Evolutionary conservation across 2,329 filamentous ascomycete genomes (phyloP), one percentile per base, ranked within the genome.

Genomic region (Diaporthe sp.): DNA sequence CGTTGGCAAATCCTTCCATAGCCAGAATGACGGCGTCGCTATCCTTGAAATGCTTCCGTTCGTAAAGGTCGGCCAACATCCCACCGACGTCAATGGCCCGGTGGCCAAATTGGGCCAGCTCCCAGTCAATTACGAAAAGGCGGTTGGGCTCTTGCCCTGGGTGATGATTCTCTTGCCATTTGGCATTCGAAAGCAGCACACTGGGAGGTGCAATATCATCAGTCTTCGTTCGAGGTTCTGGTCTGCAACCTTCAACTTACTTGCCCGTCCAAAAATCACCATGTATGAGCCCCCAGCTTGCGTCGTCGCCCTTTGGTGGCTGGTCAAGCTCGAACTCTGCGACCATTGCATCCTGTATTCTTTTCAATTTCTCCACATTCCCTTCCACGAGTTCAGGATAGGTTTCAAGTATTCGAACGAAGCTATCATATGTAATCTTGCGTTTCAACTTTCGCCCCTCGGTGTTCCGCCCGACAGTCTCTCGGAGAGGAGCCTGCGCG

Each of bases 221-320:
- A 25, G 25, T 2, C 12, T 44, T 13, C 2, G 7, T 20, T 37
- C 17, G 34, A 10, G 4, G 39, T n/a, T 25, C 17, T 15, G 2
- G 13, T 4, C n/a, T 37, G 17, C 25, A 20, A 39, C 5, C 15
- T 4, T 20, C 22, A 28, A 80, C 85, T 57, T 82, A 86, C 85
- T 87, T 87, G 6, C 84, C 85, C 7, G 83, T 80, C 82, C 85
- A 86, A 60, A 86, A 85, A 73, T 87, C 85, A 1, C 85, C 85
- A 75, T 87, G 85, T 28, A 87, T 80, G 20, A 81, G 47, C 2
- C 81, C 80, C 78, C 79, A 80, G 37, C 44, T 22, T 13, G 31
- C 57, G 8, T 72, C 25, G 1, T 71, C 74, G 5, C 75, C 78
- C 4, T 72, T 28, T 10, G 76, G 77, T 17, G 72, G 71, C 44